Conservation (phyloP, 495 filamentous ascomycete genomes). For the Penicillium maclennaniae region DNA sequence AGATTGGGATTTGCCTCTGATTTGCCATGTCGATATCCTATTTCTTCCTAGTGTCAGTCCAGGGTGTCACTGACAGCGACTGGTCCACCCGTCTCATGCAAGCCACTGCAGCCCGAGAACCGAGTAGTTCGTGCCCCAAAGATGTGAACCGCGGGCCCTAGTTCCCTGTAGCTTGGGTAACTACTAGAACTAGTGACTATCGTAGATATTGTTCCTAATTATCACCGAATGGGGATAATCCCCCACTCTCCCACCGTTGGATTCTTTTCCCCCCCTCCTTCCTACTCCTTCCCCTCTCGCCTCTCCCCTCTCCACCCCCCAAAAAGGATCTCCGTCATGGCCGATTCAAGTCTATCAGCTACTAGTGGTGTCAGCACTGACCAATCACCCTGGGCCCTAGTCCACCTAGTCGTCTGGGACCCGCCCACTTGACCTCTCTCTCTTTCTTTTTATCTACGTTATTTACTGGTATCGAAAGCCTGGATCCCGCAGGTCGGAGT, state of each 20-base stretch:
- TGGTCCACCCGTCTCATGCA: constrained; percentile 31
- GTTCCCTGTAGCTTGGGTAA: neutral
- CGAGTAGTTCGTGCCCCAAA: constrained; percentile 1
- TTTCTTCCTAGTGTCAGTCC: neutral
- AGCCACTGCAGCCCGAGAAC: constrained; percentile 25
- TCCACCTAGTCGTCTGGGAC: constrained; percentile 7
- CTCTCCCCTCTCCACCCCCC: neutral
- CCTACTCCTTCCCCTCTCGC: neutral
- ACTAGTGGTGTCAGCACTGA: constrained; percentile 38
- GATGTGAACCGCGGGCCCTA: neutral
- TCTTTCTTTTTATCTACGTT: constrained; percentile 10
- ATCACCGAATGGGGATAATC: neutral
- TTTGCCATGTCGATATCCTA: neutral
- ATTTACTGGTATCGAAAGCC: constrained; percentile 22
- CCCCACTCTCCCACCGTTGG: neutral
- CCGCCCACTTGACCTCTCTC: constrained; percentile 19
- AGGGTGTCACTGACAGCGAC: constrained; percentile 31
- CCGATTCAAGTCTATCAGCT: constrained; percentile 45
- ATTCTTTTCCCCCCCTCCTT: neutral
- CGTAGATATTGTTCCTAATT: neutral
- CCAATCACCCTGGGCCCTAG: constrained; percentile 25
- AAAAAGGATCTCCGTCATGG: constrained; percentile 34
- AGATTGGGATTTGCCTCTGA: too few species aligned
- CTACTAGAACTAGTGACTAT: neutral
- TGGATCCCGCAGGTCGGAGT: constrained; percentile 25